Evolutionary conservation across 2,329 filamentous ascomycete genomes (phyloP), one percentile per base, ranked within the genome.

Genomic region (Calonectria multiphialidica): DNA sequence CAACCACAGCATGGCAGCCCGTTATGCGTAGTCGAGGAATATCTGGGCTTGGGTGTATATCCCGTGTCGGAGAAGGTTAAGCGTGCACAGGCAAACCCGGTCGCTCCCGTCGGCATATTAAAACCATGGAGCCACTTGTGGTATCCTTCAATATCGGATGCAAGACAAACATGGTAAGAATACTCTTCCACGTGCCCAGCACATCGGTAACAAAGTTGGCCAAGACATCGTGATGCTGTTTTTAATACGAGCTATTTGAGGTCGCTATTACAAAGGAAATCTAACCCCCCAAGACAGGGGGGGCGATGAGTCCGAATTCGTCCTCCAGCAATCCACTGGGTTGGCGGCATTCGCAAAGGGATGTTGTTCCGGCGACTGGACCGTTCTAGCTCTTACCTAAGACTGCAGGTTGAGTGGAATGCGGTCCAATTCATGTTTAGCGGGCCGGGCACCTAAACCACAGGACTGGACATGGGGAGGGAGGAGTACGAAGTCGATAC

Each of bases 311-410:
- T 40, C 47, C 40, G 28, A 63, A 68, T 44, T 66, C 47, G 25
- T 47, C 47, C 53, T 61, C 40, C 45, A 50, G 33, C 50, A 66
- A 53, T 62, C 49, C 59, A 64, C 53, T 40, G 47, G 50, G 28
- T 55, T 61, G 70, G 42, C 65, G 55, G 68, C 40, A 45, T 71
- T 53, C 33, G 64, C 68, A 59, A 70, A 16, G 33, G 65, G 53
- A 35, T 57, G 25, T 55, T 44, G 57, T 53, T 28, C 59, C 61
- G 16, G 57, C 55, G 47, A 70, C 53, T 75, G 50, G 49, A 68
- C 44, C 35, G 44, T 69, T 70, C 59, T 78, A 75, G 77, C 55
- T 79, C 74, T 78, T 75, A 73, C 73, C 68, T 78, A 72, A 76
- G 73, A 77, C 66, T 70, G 62, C 25, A 69, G 47, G 59, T 68